Conservation (phyloP, 2,329 filamentous ascomycete genomes). For the Talaromyces sp. region DNA sequence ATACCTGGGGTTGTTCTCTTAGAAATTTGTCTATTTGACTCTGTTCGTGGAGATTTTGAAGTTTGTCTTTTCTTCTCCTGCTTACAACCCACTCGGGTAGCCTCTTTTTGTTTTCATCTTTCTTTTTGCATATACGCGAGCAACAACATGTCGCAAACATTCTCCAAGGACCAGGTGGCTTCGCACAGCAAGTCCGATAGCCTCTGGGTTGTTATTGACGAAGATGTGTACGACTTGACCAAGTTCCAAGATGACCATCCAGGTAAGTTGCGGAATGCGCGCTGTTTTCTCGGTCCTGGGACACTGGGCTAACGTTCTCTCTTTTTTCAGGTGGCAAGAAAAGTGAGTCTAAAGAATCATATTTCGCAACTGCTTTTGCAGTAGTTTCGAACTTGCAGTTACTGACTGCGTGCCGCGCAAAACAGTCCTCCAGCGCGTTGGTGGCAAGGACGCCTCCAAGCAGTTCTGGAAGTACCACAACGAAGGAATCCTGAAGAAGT, state of each 20-base stretch:
- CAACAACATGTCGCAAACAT: constrained; percentile 74
- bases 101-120: not conserved
- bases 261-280: constrained; percentile 24
- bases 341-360: constrained; percentile 43
- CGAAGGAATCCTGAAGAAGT: constrained; percentile 56
- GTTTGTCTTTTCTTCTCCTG: not conserved
- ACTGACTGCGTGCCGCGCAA: not conserved
- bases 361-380: not conserved
- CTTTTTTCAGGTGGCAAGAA: constrained; percentile 58
- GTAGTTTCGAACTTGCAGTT: not conserved
- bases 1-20: not conserved
- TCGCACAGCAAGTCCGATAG: constrained; percentile 83
- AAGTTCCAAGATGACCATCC: constrained; percentile 82
- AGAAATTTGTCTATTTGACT: not conserved
- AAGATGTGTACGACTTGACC: constrained; percentile 92
- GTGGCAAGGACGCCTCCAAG: constrained; percentile 62
- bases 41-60: not conserved
- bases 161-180: constrained; percentile 77
- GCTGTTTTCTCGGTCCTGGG: not conserved
- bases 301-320: not conserved
- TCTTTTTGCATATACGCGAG: not conserved
- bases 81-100: not conserved
- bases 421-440: constrained; percentile 59
- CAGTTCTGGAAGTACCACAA: constrained; percentile 64
- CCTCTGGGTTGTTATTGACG: constrained; percentile 85